Conservation (phyloP, 768 basidiomycete species). For the Mycena latifolia region DNA sequence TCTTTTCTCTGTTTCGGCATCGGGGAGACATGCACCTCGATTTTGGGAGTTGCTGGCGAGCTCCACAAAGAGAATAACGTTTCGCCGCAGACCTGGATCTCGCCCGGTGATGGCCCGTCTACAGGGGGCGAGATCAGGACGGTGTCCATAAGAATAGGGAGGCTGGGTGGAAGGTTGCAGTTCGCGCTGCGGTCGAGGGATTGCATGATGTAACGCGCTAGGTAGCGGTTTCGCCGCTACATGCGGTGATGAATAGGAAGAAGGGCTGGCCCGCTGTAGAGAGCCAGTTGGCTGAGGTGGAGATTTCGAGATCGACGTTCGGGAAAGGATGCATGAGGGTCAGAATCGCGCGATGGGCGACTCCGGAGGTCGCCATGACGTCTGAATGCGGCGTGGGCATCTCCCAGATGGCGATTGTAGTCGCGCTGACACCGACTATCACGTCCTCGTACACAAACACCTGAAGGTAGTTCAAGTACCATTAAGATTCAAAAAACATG, state of each 20-base stretch:
- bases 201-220: slow-evolving; percentile 25
- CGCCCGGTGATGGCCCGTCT: background rate
- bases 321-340: slow-evolving; percentile 18
- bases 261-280: slow-evolving; percentile 3
- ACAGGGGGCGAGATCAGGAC: background rate
- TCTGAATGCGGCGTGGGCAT: slow-evolving; percentile 6
- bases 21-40: slow-evolving; percentile 10
- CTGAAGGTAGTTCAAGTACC: background rate
- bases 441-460: slow-evolving; percentile 8
- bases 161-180: slow-evolving; percentile 5
- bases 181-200: background rate
- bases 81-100: slow-evolving; percentile 17
- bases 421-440: background rate
- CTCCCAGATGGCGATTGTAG: slow-evolving; percentile 8
- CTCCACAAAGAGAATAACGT: background rate
- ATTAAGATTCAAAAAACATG: background rate
- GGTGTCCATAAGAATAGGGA: slow-evolving; percentile 22
- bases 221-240: background rate
- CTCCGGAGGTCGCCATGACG: background rate
- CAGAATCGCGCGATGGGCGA: slow-evolving; percentile 11
- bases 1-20: slow-evolving; percentile 6
- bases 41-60: background rate
- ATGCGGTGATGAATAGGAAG: slow-evolving; percentile 3
- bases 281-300: slow-evolving; percentile 5
- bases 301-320: background rate